These are phyloP conservation scores for Pichia deserticola DNA, from an alignment of 805 yeast genomes.

Conservation along the genomic window DNA sequence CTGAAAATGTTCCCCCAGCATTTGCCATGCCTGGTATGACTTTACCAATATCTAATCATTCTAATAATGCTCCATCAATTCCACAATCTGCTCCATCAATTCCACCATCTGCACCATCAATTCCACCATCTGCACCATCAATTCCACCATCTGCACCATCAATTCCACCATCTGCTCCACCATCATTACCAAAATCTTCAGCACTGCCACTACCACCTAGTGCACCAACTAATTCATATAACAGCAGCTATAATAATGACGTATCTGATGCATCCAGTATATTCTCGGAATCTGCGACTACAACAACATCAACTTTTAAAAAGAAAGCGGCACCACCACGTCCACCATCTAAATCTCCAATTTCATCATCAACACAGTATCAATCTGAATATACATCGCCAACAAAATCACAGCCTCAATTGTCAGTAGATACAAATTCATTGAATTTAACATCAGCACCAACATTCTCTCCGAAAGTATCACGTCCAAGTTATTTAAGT, in stretches of 20 bases:
- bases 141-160: constrained; percentile 20
- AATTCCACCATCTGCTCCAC: constrained; percentile 19
- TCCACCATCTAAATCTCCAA: constrained; percentile 26
- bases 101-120: constrained; percentile 15
- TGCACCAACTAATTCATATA: not conserved
- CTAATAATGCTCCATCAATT: constrained; percentile 21
- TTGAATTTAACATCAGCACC: constrained; percentile 10
- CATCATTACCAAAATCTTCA: constrained; percentile 15
- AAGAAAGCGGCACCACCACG: constrained; percentile 26
- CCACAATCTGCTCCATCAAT: too few species aligned
- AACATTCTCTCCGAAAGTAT: not conserved
- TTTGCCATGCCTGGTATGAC: too few species aligned
- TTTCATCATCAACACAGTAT: not conserved
- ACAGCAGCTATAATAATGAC: not conserved
- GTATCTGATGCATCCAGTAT: constrained; percentile 4
- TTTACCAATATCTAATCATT: too few species aligned
- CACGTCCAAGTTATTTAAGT: constrained; percentile 5
- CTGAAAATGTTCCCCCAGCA: too few species aligned
- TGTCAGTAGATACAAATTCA: constrained; percentile 19
- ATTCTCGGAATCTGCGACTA: constrained; percentile 7
- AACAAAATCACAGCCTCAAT: constrained; percentile 4
- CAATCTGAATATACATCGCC: not conserved
- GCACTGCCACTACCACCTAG: constrained; percentile 15
- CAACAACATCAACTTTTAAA: constrained; percentile 1
- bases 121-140: constrained; percentile 16